These are phyloP conservation scores for Fusarium ramigenum DNA, from an alignment of 2,329 filamentous ascomycete species.

Conservation along the genomic window DNA sequence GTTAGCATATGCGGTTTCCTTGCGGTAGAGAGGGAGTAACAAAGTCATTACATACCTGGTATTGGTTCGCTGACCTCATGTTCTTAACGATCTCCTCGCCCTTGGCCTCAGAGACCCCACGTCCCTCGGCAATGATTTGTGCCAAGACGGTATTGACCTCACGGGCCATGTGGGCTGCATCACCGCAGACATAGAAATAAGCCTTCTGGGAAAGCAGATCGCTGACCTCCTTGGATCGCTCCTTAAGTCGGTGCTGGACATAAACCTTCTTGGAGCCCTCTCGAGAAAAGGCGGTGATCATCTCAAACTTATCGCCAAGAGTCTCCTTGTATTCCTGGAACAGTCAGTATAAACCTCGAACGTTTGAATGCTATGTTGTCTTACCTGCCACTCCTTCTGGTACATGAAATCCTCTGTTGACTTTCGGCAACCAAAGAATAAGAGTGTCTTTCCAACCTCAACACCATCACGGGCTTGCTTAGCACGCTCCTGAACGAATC, in stretches of 20 bases:
- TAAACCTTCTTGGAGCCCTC: constrained; percentile 90
- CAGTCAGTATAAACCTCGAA: constrained; percentile 32
- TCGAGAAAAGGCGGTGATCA: constrained; percentile 96
- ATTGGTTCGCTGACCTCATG: constrained; percentile 94
- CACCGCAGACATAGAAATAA: constrained; percentile 98
- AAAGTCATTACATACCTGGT: constrained; percentile 73
- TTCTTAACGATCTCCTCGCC: constrained; percentile 96
- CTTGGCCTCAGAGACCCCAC: constrained; percentile 84
- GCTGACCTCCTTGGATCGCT: constrained; percentile 85
- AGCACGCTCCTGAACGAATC: constrained; percentile 92
- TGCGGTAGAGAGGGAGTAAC: neutral
- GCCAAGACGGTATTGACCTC: constrained; percentile 89
- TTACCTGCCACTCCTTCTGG: constrained; percentile 89
- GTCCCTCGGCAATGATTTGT: constrained; percentile 86
- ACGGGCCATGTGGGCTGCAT: constrained; percentile 95
- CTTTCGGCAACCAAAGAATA: constrained; percentile 97
- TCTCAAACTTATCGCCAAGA: constrained; percentile 87
- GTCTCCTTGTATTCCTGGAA: constrained; percentile 80
- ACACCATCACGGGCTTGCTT: constrained; percentile 82
- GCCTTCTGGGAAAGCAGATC: constrained; percentile 86
- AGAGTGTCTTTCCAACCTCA: constrained; percentile 83
- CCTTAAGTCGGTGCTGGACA: constrained; percentile 91
- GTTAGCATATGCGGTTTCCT: constrained; percentile 23
- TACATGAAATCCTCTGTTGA: constrained; percentile 92
- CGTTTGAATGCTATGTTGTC: constrained; percentile 46